A percentile compares a stretch with the other conserved stretches of the same genome.
These are phyloP conservation scores for Echinosophora koreensis DNA, from an alignment of 306 rosid species.

Conservation along the genomic window DNA sequence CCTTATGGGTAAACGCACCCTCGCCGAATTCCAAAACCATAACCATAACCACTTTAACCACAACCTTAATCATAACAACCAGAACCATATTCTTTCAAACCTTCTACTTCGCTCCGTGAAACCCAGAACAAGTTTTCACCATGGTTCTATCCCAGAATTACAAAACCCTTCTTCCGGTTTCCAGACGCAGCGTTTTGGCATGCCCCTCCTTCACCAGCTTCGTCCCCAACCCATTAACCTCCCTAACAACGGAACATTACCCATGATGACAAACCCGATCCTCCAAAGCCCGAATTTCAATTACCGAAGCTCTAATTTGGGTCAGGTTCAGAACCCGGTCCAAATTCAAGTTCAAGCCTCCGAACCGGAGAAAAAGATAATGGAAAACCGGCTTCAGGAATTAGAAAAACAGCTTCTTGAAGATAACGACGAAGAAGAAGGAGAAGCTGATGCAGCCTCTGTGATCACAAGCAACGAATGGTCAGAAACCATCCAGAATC, in stretches of 20 bases:
- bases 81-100: conserved; percentile 49
- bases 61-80: conserved; percentile 20
- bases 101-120: conserved; percentile 71
- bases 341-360: background rate
- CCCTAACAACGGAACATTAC: conserved; percentile 20
- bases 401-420: conserved; percentile 86
- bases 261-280: conserved; percentile 20
- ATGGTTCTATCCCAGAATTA: conserved; percentile 45
- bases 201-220: conserved; percentile 62
- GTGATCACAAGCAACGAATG: conserved; percentile 75
- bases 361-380: conserved; percentile 66
- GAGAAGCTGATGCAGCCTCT: conserved; percentile 68
- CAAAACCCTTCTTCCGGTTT: conserved; percentile 18
- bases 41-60: conserved; percentile 50
- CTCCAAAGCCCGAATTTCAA: background rate
- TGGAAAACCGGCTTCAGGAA: conserved; percentile 70
- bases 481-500: conserved; percentile 83
- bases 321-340: conserved; percentile 47
- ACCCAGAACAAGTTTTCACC: conserved; percentile 60
- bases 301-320: conserved; percentile 29
- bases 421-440: conserved; percentile 73
- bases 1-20: conserved; percentile 72
- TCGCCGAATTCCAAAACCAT: conserved; percentile 67
- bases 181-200: conserved; percentile 54
- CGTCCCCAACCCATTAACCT: conserved; percentile 58